A percentile compares a stretch with the other conserved stretches of the same genome.
phyloP scores from a whole-genome alignment of 129 eudicot genomes.

The Chrysanthemum lavandulifolium region DNA sequence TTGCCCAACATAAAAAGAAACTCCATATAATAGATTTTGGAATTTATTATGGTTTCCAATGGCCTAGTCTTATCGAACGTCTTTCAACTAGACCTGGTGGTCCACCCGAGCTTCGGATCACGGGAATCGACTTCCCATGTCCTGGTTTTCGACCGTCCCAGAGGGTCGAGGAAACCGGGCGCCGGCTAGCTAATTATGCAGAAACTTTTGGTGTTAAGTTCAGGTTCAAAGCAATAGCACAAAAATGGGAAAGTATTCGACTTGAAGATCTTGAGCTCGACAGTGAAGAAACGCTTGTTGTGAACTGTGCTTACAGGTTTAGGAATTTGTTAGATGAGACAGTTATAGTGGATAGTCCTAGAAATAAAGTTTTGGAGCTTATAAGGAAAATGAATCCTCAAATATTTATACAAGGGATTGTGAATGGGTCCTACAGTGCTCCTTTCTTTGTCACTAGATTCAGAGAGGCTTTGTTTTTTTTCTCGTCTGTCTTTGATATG shows the following conservation, averaged over 20 bases:
- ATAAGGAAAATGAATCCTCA: constrained; percentile 58
- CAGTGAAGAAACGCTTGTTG: constrained; percentile 57
- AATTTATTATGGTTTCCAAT: constrained; percentile 72
- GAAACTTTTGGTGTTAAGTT: constrained; percentile 61
- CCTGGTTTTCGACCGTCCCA: constrained; percentile 79
- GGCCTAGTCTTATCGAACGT: constrained; percentile 67
- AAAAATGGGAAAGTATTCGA: constrained; percentile 71
- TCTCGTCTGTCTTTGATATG: constrained; percentile 73
- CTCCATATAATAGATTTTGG: constrained; percentile 80
- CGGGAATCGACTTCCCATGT: constrained; percentile 73
- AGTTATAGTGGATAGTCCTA: constrained; percentile 63
- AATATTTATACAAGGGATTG: constrained; percentile 59
- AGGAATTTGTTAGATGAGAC: constrained; percentile 69
- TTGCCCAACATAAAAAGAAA: constrained; percentile 45
- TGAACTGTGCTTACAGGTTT: constrained; percentile 53
- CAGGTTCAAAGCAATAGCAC: constrained; percentile 67
- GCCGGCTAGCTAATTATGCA: constrained; percentile 63
- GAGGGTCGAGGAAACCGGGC: constrained; percentile 85
- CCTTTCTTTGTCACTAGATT: constrained; percentile 73
- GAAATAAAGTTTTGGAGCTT: constrained; percentile 55
- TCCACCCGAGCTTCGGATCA: constrained; percentile 72
- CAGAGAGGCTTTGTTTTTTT: constrained; percentile 79
- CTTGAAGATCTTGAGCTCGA: constrained; percentile 62
- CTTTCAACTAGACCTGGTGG: constrained; percentile 64
- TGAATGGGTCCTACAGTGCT: constrained; percentile 66